Base-by-base conservation (phyloP, 78 protist genomes). In the Emiliania huxleyi region DNA sequence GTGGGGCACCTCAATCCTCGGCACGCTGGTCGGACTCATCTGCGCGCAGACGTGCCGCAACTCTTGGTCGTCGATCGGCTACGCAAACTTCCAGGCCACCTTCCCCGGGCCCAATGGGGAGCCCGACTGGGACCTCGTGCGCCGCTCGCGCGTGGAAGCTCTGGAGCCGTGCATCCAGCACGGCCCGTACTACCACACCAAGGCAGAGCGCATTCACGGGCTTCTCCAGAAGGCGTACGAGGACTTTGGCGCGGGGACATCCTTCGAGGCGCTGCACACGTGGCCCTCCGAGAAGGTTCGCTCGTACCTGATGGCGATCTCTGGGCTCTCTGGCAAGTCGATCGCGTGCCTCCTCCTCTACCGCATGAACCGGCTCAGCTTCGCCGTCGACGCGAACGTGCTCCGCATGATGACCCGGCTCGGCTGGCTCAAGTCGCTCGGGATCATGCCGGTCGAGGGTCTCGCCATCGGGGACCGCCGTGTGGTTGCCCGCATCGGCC, bases 331-430 rank as follows among this genome's bases (percentile, higher is more conserved):
- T 0, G 52, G 87, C 46, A 79, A 79, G 49, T 79, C 87, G 52
- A 26, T 43, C 35, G 87, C 87, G 11, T 79, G 87, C 87, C 35
- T 79, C 26, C 33, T 79, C 19, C 49, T 79, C 46, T 79, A 79
- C 52, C 45, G 87, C 55, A 40, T 79, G 52, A 18, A 52, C 15
- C 46, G 87, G 1, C 40, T 79, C 40, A 52, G 1, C 15, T 79
- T 79, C 35, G 87, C 87, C 25, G 87, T 79, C 87, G 87, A 79
- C 18, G 87, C 87, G 15, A 79, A 79, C 35, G 87, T 79, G 35
- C 49, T 79, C 15, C 45, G 87, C 3, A 5, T 79, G 2, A 79
- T 79, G 87, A 79, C 87, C 19, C 87, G 87, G 52, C 49, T 79
- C 40, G 87, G 87, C 46, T 79, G 87, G 87, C 87, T 79, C 40